Percentiles rank a stretch among this genome's conserved stretches.
Evolutionary conservation across 192 early-diverging fungal species (phyloP).

Genomic region (Coemansia nantahalensis): DNA sequence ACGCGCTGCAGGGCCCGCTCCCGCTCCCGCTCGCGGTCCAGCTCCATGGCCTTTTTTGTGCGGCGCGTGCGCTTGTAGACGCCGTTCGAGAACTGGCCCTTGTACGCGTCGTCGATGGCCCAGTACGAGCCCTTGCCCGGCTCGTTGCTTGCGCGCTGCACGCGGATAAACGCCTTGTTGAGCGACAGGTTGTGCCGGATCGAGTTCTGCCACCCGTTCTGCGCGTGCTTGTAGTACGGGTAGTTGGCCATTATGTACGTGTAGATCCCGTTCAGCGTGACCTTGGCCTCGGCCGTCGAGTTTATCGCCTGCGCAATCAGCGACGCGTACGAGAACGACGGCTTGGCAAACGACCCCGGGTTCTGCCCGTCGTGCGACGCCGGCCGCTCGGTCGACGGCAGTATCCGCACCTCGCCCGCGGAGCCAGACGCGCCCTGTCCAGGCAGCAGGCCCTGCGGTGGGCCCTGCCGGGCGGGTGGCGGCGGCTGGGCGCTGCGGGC

Average conservation of each 20-base stretch:
- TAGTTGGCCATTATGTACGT: constrained; percentile 77
- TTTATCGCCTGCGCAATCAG: constrained; percentile 92
- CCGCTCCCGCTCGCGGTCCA: constrained; percentile 29
- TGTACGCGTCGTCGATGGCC: constrained; percentile 77
- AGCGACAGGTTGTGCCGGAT: constrained; percentile 96
- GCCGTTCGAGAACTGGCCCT: constrained; percentile 68
- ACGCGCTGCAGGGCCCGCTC: background rate
- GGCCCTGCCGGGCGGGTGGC: too few relatives aligned
- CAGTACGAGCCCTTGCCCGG: constrained; percentile 94
- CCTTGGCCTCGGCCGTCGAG: constrained; percentile 60
- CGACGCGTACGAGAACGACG: constrained; percentile 83
- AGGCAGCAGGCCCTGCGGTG: background rate
- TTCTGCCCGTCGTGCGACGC: constrained; percentile 1
- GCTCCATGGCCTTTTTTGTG: constrained; percentile 52
- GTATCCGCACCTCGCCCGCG: constrained; percentile 32
- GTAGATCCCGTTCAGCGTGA: constrained; percentile 90
- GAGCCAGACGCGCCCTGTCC: background rate
- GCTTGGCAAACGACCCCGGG: constrained; percentile 53
- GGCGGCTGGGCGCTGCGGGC: too few relatives aligned
- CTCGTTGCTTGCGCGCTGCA: constrained; percentile 78
- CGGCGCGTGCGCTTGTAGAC: constrained; percentile 66
- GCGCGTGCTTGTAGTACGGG: constrained; percentile 82
- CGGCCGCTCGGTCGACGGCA: constrained; percentile 38
- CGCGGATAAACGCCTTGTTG: constrained; percentile 90
- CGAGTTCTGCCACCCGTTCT: constrained; percentile 96